Evolutionary conservation across 2,329 filamentous ascomycete genomes (phyloP).

Genomic region (Trichoderma asperellum): DNA sequence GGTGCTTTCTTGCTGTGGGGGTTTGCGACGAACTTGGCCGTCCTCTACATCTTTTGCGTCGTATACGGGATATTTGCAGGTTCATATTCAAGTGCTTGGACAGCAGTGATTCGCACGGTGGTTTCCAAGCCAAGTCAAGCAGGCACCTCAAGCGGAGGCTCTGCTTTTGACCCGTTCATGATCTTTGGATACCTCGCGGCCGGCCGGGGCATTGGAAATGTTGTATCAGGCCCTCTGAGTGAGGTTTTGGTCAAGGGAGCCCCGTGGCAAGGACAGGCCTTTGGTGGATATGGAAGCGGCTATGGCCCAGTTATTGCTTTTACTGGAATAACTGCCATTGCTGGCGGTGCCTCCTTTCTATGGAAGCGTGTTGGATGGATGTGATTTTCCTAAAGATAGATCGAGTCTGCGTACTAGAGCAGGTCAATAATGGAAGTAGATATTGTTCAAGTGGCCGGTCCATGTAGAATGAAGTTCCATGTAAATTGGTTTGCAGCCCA

Average conservation of each 20-base stretch:
- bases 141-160: conserved; percentile 25
- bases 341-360: conserved; percentile 40
- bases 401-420: neutral
- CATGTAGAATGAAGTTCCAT: too few species aligned
- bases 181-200: conserved; percentile 62
- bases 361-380: conserved; percentile 43
- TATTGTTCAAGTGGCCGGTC: neutral
- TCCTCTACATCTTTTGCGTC: conserved; percentile 60
- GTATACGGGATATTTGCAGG: conserved; percentile 66
- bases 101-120: conserved; percentile 52
- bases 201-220: conserved; percentile 64
- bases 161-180: conserved; percentile 53
- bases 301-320: conserved; percentile 44
- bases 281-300: conserved; percentile 41
- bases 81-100: conserved; percentile 60
- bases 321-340: conserved; percentile 40
- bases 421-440: neutral
- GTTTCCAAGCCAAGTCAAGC: conserved; percentile 28
- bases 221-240: conserved; percentile 60
- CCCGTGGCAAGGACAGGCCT: conserved; percentile 46
- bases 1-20: conserved; percentile 64
- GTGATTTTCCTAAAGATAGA: conserved; percentile 24
- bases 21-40: conserved; percentile 50
- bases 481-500: too few species aligned
- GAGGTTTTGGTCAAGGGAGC: conserved; percentile 53